phyloP scores from a whole-genome alignment of 805 yeast genomes.

The Teunomyces funiuensis region DNA sequence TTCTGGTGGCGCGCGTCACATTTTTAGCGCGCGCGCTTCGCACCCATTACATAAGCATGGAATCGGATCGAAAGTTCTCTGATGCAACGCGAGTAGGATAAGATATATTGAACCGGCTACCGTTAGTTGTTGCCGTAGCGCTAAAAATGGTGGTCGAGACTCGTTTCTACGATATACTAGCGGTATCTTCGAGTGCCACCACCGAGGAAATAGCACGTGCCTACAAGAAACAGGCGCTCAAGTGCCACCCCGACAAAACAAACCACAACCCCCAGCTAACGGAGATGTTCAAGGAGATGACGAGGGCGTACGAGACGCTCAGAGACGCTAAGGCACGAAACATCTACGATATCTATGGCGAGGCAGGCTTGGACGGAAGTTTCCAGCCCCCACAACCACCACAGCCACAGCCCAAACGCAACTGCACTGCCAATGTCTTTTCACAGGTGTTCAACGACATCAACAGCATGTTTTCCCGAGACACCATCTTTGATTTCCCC shows the following conservation, averaged over 20 bases:
- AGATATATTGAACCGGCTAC: not conserved
- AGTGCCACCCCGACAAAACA: constrained; percentile 68
- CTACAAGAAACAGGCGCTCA: constrained; percentile 41
- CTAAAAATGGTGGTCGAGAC: constrained; percentile 16
- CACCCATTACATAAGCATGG: constrained; percentile 12
- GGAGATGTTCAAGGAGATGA: constrained; percentile 57
- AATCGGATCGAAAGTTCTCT: constrained; percentile 17
- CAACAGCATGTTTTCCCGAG: constrained; percentile 24
- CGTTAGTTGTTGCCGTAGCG: not conserved
- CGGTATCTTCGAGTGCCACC: constrained; percentile 31
- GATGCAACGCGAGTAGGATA: not conserved
- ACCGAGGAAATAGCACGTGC: constrained; percentile 37
- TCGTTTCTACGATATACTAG: constrained; percentile 35
- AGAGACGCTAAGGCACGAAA: constrained; percentile 45
- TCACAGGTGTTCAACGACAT: constrained; percentile 39
- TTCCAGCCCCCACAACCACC: constrained; percentile 6
- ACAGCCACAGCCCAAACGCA: constrained; percentile 4
- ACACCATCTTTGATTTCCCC: constrained; percentile 9
- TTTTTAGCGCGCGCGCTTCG: no score
- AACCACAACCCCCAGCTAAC: constrained; percentile 49
- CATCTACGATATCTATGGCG: constrained; percentile 56
- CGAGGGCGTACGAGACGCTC: constrained; percentile 66
- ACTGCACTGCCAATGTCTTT: constrained; percentile 28
- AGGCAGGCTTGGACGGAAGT: constrained; percentile 39
- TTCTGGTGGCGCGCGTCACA: not conserved